Conservation (phyloP, 441 rosid species). For the Metrosideros polymorpha region DNA sequence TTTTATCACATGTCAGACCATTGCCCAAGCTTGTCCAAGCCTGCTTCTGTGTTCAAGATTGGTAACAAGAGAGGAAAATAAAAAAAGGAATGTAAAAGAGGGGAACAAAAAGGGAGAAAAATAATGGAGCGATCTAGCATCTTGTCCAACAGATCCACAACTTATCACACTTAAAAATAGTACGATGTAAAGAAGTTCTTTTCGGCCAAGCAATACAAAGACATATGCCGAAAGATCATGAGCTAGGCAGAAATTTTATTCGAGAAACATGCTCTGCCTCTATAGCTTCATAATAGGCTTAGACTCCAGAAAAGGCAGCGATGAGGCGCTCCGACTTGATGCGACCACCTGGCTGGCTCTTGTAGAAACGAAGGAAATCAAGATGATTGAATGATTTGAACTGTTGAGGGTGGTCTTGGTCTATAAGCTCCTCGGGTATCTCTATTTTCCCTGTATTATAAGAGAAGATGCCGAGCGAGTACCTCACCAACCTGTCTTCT, state of each 20-base stretch:
- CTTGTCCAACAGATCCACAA: not conserved
- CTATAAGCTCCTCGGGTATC: not conserved
- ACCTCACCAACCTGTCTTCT: not conserved
- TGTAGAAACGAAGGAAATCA: not conserved
- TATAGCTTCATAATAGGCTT: no score
- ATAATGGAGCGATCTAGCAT: not conserved
- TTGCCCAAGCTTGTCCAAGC: not conserved
- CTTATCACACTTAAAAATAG: not conserved
- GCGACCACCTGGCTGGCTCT: not conserved
- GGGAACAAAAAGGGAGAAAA: no score
- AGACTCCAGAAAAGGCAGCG: not conserved
- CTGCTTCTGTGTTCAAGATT: not conserved
- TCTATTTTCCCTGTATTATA: not conserved
- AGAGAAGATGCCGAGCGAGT: not conserved
- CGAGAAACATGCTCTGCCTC: no score
- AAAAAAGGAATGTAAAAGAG: no score
- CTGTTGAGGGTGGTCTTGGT: not conserved
- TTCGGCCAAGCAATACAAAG: not conserved
- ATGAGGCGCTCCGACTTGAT: not conserved
- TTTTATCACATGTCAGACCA: not conserved
- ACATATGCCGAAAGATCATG: no score
- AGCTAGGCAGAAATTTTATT: no score
- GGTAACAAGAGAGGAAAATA: not conserved
- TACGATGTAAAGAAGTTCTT: not conserved
- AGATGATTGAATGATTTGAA: not conserved